A percentile compares a stretch with the other conserved stretches of the same genome.
These are phyloP conservation scores for Aspergillus bridgeri DNA, from an alignment of 495 filamentous ascomycete genomes.

Conservation along the genomic window DNA sequence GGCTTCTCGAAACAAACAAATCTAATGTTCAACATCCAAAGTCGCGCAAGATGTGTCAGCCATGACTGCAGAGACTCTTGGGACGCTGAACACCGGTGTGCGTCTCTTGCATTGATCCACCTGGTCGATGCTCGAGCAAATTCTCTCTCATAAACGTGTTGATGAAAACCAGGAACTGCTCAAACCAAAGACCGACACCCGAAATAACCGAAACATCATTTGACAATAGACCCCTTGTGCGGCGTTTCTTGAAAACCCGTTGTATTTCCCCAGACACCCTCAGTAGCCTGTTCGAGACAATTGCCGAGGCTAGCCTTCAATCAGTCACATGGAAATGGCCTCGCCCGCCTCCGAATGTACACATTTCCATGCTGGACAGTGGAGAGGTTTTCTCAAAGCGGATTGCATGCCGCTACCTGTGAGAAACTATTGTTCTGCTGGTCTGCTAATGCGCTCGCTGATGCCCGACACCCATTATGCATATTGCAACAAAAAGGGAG, in stretches of 20 bases:
- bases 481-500: slow-evolving; percentile 9
- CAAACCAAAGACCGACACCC: slow-evolving; percentile 1
- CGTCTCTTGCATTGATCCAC: background rate
- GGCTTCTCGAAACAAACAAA: background rate
- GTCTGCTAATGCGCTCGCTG: slow-evolving; percentile 63
- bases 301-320: background rate
- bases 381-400: background rate
- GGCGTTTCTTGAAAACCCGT: background rate
- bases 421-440: slow-evolving; percentile 26
- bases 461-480: slow-evolving; percentile 37
- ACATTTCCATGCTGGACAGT: background rate
- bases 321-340: slow-evolving; percentile 3
- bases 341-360: background rate
- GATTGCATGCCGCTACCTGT: background rate
- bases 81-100: background rate
- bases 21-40: background rate
- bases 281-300: slow-evolving; percentile 1
- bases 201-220: background rate
- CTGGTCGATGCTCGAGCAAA: background rate
- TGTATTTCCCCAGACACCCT: slow-evolving; percentile 12
- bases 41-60: background rate
- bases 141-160: background rate
- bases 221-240: background rate
- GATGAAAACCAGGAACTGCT: background rate
- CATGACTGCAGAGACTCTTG: background rate